These are phyloP conservation scores for Boletus pseudopeckii DNA, from an alignment of 768 basidiomycete species.

Conservation along the genomic window DNA sequence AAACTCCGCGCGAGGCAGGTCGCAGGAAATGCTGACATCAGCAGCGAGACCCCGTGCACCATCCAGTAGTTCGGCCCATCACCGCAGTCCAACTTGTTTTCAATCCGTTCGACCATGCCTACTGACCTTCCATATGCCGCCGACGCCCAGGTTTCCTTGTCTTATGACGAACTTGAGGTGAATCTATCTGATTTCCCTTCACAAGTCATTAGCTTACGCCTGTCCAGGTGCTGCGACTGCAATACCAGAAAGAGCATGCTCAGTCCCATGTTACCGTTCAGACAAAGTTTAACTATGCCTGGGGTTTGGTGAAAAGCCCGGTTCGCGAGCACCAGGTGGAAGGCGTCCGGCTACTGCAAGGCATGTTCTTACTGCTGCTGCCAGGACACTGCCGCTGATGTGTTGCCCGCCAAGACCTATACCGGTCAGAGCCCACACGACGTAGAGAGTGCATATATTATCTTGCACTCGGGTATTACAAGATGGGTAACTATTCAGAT, in stretches of 20 bases:
- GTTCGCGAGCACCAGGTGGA: slow-evolving; percentile 82
- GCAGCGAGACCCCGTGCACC: slow-evolving; percentile 22
- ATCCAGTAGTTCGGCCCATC: background rate
- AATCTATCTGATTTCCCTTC: background rate
- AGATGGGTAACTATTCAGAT: slow-evolving; percentile 92
- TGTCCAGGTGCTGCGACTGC: slow-evolving; percentile 71
- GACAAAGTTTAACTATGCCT: slow-evolving; percentile 96
- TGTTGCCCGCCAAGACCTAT: slow-evolving; percentile 63
- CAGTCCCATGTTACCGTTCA: slow-evolving; percentile 87
- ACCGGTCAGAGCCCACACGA: slow-evolving; percentile 79
- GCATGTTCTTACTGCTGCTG: slow-evolving; percentile 36
- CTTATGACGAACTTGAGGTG: slow-evolving; percentile 89
- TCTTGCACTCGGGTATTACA: slow-evolving; percentile 93
- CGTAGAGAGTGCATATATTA: slow-evolving; percentile 96
- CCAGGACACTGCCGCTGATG: slow-evolving; percentile 1
- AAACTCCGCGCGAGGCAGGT: slow-evolving; percentile 16
- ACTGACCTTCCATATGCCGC: slow-evolving; percentile 95
- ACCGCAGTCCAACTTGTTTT: slow-evolving; percentile 14
- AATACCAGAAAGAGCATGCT: slow-evolving; percentile 85
- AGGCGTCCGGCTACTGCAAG: slow-evolving; percentile 89
- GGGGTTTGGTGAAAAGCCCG: slow-evolving; percentile 95
- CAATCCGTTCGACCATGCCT: slow-evolving; percentile 41
- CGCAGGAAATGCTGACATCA: slow-evolving; percentile 25
- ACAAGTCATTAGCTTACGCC: background rate
- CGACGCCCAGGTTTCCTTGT: slow-evolving; percentile 85